A percentile compares a stretch with the other conserved stretches of the same genome.
phyloP scores from a whole-genome alignment of 148 eudicot species.

The Fagopyrum esculentum region DNA sequence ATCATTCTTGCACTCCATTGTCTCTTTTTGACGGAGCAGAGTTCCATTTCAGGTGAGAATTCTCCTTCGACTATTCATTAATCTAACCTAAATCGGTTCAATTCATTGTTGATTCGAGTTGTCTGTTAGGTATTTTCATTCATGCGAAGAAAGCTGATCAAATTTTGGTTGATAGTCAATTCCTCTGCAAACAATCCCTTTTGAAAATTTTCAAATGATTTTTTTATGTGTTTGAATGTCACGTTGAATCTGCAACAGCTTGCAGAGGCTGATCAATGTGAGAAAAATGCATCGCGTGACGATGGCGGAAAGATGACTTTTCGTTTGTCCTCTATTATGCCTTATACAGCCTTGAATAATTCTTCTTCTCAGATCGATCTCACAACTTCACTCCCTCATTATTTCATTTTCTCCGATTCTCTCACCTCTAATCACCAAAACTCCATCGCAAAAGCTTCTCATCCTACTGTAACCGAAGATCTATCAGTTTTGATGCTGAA shows the following conservation, averaged over 20 bases:
- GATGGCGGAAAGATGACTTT: not conserved
- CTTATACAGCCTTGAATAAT: not conserved
- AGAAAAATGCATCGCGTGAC: not conserved
- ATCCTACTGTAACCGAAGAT: not conserved
- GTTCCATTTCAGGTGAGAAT: not conserved
- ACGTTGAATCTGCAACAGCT: not conserved
- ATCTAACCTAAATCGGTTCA: not conserved
- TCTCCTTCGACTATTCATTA: not conserved
- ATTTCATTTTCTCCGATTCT: not conserved
- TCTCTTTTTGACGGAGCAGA: not conserved
- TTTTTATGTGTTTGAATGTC: not conserved
- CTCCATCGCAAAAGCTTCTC: slow-evolving; percentile 1
- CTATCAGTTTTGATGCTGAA: slow-evolving; percentile 26
- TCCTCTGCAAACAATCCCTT: too few species aligned
- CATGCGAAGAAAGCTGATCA: not conserved
- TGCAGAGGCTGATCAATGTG: not conserved
- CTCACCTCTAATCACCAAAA: not conserved
- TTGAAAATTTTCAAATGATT: too few species aligned
- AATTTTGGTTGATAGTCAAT: not conserved
- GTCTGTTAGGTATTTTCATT: not conserved
- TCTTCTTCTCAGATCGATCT: not conserved
- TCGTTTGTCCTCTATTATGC: not conserved
- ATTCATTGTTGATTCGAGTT: not conserved
- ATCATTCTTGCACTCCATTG: not conserved
- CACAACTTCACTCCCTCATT: not conserved